Percentiles rank a stretch among this genome's conserved stretches.
phyloP scores from a whole-genome alignment of 1,284 basidiomycete species.

The Porodaedalea pini region DNA sequence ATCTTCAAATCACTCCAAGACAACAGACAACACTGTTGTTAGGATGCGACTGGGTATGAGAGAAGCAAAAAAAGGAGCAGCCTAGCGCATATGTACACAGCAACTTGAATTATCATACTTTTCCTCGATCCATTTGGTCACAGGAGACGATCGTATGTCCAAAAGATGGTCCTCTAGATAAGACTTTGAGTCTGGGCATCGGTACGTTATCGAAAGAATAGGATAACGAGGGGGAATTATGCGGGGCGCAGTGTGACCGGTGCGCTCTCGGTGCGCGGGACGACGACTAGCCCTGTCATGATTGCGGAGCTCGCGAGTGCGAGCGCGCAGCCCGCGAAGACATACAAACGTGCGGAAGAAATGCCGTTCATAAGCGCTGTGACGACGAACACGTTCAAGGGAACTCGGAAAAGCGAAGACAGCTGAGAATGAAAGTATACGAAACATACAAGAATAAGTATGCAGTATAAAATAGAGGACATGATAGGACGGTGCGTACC shows the following conservation, averaged over 20 bases:
- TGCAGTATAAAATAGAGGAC: conserved; percentile 9
- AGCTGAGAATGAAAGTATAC: conserved; percentile 40
- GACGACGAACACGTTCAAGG: conserved; percentile 70
- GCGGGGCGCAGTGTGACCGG: conserved; percentile 9
- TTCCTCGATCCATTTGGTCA: too few species aligned
- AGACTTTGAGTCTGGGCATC: too few species aligned
- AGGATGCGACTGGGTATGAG: too few species aligned
- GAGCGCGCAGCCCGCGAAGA: conserved; percentile 56
- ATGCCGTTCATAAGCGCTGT: conserved; percentile 68
- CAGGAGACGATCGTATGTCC: too few species aligned
- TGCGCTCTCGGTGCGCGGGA: conserved; percentile 16
- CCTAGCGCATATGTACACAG: too few species aligned
- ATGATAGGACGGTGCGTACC: conserved; percentile 34
- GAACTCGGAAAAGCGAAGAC: conserved; percentile 69
- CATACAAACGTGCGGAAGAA: conserved; percentile 57
- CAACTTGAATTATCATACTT: too few species aligned
- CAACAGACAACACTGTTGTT: too few species aligned
- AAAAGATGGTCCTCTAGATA: too few species aligned
- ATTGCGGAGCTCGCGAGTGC: conserved; percentile 59
- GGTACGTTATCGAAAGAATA: too few species aligned
- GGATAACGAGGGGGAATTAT: neutral
- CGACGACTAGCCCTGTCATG: conserved; percentile 51
- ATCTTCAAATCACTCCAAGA: too few species aligned
- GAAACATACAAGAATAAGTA: neutral
- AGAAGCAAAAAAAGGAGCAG: too few species aligned